Conservation (phyloP, 768 basidiomycete species). For the Mycena pura region DNA sequence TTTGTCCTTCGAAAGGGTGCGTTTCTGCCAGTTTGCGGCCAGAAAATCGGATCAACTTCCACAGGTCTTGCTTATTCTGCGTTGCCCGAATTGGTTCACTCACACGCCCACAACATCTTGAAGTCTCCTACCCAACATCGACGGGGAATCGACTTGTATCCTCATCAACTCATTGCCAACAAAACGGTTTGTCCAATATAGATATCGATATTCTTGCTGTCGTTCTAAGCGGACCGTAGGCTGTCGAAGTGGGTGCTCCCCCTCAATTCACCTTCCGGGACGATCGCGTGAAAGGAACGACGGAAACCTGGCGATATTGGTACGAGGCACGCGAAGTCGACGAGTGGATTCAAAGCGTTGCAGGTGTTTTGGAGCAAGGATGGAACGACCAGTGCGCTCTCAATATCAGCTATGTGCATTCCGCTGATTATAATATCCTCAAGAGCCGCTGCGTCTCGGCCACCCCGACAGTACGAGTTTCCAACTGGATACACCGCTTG, state of each 20-base stretch:
- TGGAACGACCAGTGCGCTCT: conserved; percentile 85
- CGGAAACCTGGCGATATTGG: conserved; percentile 83
- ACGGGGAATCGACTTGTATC: conserved; percentile 68
- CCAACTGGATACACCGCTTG: conserved; percentile 89
- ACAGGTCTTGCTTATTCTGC: conserved; percentile 80
- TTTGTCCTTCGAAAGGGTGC: conserved; percentile 95
- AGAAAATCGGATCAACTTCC: neutral
- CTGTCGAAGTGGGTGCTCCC: conserved; percentile 72
- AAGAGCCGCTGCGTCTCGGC: conserved; percentile 65
- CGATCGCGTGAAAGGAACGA: conserved; percentile 75
- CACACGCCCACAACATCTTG: conserved; percentile 76
- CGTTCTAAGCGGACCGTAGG: conserved; percentile 46
- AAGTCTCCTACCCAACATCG: conserved; percentile 48
- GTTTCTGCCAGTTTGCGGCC: neutral
- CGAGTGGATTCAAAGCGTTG: conserved; percentile 91
- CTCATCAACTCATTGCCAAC: conserved; percentile 90
- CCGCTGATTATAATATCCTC: neutral
- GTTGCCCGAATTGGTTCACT: conserved; percentile 81
- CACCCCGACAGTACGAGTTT: conserved; percentile 86
- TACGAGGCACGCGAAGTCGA: conserved; percentile 85
- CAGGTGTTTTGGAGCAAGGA: conserved; percentile 82
- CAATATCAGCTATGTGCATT: neutral
- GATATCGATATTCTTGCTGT: conserved; percentile 9
- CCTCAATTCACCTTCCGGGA: conserved; percentile 77
- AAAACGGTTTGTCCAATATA: conserved; percentile 59